Base-by-base conservation (phyloP, 768 basidiomycete genomes). In the Tubosaeta sp. region DNA sequence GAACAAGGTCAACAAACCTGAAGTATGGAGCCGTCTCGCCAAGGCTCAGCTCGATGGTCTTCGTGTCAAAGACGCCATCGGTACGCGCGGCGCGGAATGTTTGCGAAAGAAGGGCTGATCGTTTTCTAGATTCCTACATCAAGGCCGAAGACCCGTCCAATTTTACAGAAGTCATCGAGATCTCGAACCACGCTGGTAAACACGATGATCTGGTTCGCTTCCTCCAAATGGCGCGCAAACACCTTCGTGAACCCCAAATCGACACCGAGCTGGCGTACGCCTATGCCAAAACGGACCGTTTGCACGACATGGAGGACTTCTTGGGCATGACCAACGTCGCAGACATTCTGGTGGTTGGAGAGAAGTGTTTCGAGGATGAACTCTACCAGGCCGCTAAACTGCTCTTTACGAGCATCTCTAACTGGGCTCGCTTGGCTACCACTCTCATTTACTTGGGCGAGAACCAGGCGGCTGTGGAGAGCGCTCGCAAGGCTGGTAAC, bases 281-380 rank as follows among this genome's bases (percentile, higher is more conserved):
- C 5, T 99, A 98, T 67, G 97, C 97, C 19, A 97, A 97, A 78
- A 94, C 87, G 32, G 97, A 98, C 66, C 86, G 97, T 48, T 73
- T 99, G 13, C 95, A 98, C 66, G 97, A 99, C 65, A 98, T 98
- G 97, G 97, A 99, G 65, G 97, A 99, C 73, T 99, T 99, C 82
- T 75, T 99, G 59, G 80, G 80, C 22, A 95, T 97, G 90, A 99
- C 97, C 41, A 99, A 99, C 59, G 97, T 99, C 43, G 97, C 97
- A 6, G 97, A 99, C 65, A 77, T 97, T 46, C 78, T 99, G 19
- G 90, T 91, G 59, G 97, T 98, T 49, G 97, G 97, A 69, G 97
- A 99, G 78, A 97, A 98, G 71, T 98, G 95, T 66, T 99, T 99
- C 75, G 92, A 98, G 64, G 97, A 97, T 55, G 92, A 93, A 65